Evolutionary conservation across 2,329 filamentous ascomycete genomes (phyloP), one percentile per base, ranked within the genome.

Genomic region (Penicillium fuscoglaucum): DNA sequence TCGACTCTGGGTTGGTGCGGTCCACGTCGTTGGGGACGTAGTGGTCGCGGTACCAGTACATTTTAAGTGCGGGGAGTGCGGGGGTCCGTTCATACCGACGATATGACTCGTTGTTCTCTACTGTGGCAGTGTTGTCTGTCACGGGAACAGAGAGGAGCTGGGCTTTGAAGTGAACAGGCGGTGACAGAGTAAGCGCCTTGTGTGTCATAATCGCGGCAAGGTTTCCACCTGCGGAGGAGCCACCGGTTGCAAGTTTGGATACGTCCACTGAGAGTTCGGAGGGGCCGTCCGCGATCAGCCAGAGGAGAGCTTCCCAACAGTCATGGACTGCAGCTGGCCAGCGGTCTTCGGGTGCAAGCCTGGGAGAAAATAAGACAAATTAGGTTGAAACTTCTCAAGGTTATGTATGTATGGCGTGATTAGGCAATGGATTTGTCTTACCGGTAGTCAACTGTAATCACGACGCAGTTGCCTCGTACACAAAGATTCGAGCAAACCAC

Each of bases 41-140:
- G 67, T 84, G 81, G 19, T 78, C 67, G n/a, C 84, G 76, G 65
- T 84, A 87, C 84, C 84, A 86, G 49, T 83, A 67, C 84, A 86
- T 86, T 69, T 86, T 85, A 3, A 73, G 72, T 0, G 83, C 82
- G 0, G 83, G 80, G 1, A 86, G 74, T 0, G 83, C 81, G 0
- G 83, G 79, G 0, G 79, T 77, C 64, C 79, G 74, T 63, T 84
- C 74, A 65, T 83, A 83, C 45, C 79, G 76, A 17, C 70, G 74
- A 76, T 81, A 87, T 3, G 81, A 80, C 1, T 70, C 65, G 56
- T 77, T 82, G 55, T 73, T 80, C 9, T 63, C 68, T 0, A 76
- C 66, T 15, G 72, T 72, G 7, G 83, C 83, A 1, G 82, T 84
- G 71, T 86, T 86, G 68, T 86, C 84, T 37, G 78, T 81, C 8